Evolutionary conservation across 768 basidiomycete species (phyloP), one percentile per base, ranked within the genome.

Genomic region (Pluteus cervinus): DNA sequence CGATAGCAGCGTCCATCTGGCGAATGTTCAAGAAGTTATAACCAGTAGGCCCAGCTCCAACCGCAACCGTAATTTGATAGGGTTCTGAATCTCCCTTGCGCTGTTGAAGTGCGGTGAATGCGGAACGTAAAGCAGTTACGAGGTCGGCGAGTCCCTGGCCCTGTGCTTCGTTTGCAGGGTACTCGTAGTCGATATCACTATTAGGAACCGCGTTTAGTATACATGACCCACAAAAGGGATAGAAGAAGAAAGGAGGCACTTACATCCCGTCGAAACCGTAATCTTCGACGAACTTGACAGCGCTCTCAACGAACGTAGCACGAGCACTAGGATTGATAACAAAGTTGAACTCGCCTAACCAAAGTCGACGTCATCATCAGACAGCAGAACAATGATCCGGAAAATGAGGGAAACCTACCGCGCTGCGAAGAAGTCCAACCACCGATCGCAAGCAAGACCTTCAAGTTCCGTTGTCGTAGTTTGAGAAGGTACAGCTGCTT

Each of bases 231-330:
- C 43, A 34, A 15, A 22, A 36, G 21, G 23, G 37, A 22, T 14
- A 4, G 32, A 23, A 37, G n/a, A 22, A 7, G 11, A 15, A n/a
- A n/a, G n/a, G n/a, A 12, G 24, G 11, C 9, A 54, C 74, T 36
- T 46, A 78, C 79, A 86, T 73, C 37, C 87, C 86, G 48, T 89
- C 87, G 35, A 91, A 75, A 0, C 86, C 87, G 40, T 86, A 83
- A 54, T 89, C 78, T 49, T 81, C 72, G 32, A 83, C 61, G 8
- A 86, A 48, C 31, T 70, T 65, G 18, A 88, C 75, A 2, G 83
- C 81, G 40, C 60, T 72, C 36, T 52, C 49, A 18, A 83, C 78
- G 48, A 86, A 86, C 8, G 60, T 76, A 8, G 69, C 61, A 8
- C 79, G 75, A 44, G 64, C 61, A 18, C 57, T 49, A 0, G 72